A percentile compares a stretch with the other conserved stretches of the same genome.
These are phyloP conservation scores for Trametes cubensis DNA, from an alignment of 768 basidiomycete species.

Conservation along the genomic window DNA sequence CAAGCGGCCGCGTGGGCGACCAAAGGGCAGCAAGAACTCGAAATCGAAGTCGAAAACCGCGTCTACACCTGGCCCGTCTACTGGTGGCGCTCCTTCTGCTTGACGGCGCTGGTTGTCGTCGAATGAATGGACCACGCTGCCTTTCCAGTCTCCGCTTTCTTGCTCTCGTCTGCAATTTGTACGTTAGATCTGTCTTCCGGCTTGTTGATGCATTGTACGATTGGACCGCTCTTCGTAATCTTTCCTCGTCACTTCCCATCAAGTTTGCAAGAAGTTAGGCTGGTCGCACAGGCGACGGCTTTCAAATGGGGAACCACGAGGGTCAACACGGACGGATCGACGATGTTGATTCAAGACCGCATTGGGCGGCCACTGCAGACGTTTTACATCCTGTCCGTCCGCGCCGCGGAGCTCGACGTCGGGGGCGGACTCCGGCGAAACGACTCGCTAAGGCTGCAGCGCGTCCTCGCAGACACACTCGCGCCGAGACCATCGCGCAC, in stretches of 20 bases:
- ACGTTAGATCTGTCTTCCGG: not conserved
- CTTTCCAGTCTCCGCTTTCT: not conserved
- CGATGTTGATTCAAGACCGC: not conserved
- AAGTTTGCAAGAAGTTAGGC: not conserved
- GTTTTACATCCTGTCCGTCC: not conserved
- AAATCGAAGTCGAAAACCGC: conserved; percentile 28
- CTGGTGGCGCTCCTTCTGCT: conserved; percentile 3
- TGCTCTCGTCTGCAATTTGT: conserved; percentile 1
- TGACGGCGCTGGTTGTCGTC: not conserved
- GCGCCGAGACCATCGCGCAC: too few species aligned
- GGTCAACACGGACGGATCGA: not conserved
- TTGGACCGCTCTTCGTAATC: not conserved
- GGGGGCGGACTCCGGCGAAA: not conserved
- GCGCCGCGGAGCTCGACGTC: not conserved
- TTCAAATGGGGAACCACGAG: not conserved
- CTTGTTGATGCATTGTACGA: conserved; percentile 5
- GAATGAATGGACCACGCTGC: not conserved
- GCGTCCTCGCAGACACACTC: not conserved
- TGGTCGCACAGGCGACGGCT: conserved; percentile 10
- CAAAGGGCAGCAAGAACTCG: conserved; percentile 40
- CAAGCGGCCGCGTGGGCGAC: conserved; percentile 40
- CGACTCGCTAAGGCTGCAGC: not conserved
- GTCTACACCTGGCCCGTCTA: conserved; percentile 12
- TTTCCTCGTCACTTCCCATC: not conserved
- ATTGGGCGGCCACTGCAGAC: not conserved